Evolutionary conservation across 2,329 filamentous ascomycete genomes (phyloP).

Genomic region (Aspergillus thermomutatus): DNA sequence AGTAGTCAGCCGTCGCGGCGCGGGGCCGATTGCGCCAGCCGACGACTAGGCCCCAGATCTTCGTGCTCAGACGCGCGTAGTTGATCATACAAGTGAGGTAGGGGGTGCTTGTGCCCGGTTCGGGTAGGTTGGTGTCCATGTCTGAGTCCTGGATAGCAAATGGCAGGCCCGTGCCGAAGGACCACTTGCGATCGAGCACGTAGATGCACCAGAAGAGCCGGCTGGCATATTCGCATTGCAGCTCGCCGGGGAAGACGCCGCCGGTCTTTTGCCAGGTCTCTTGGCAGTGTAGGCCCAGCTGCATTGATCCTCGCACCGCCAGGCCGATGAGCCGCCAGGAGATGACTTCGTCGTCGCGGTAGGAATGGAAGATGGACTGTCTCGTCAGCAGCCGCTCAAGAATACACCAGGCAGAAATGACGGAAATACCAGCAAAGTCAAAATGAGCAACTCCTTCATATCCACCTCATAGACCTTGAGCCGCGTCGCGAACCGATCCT

Average conservation of each 20-base stretch:
- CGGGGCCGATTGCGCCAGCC: slow-evolving; percentile 32
- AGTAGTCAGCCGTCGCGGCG: slow-evolving; percentile 37
- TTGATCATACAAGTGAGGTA: slow-evolving; percentile 50
- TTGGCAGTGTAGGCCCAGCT: slow-evolving; percentile 49
- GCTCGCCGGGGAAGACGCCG: slow-evolving; percentile 35
- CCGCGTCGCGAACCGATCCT: slow-evolving; percentile 31
- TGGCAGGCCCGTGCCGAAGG: slow-evolving; percentile 50
- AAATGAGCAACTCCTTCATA: slow-evolving; percentile 36
- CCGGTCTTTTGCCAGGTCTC: slow-evolving; percentile 38
- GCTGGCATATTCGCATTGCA: slow-evolving; percentile 34
- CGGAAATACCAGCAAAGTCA: slow-evolving; percentile 26
- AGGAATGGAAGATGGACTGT: slow-evolving; percentile 37
- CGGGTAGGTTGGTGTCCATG: slow-evolving; percentile 48
- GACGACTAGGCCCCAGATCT: slow-evolving; percentile 47
- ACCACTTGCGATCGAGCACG: slow-evolving; percentile 51
- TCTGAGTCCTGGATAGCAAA: slow-evolving; percentile 50
- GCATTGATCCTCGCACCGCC: slow-evolving; percentile 46
- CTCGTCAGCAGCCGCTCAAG: neutral
- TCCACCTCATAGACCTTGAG: slow-evolving; percentile 36
- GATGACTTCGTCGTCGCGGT: slow-evolving; percentile 50
- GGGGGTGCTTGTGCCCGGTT: slow-evolving; percentile 38
- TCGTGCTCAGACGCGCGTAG: slow-evolving; percentile 46
- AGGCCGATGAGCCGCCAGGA: slow-evolving; percentile 49
- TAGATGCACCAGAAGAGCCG: slow-evolving; percentile 52
- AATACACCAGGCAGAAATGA: neutral